Evolutionary conservation across 371 early-diverging fungal species (phyloP).

Genomic region (Circinella umbellata): DNA sequence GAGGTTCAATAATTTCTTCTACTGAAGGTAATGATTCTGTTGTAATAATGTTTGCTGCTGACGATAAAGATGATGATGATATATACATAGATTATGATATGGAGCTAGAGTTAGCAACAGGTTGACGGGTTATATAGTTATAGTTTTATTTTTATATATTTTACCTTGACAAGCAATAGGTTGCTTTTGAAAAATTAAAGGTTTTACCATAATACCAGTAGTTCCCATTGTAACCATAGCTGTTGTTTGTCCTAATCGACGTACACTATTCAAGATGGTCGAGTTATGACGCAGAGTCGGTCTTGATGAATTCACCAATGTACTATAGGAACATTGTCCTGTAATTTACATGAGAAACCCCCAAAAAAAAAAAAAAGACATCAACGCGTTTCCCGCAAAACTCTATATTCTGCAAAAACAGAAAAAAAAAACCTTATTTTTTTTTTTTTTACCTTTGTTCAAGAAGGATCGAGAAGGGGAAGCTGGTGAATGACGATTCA

Average conservation of each 20-base stretch:
- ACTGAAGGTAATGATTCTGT: background rate
- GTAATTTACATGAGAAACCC: background rate
- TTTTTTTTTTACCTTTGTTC: background rate
- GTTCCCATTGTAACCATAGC: constrained; percentile 7
- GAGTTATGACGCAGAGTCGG: background rate
- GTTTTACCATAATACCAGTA: background rate
- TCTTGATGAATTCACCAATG: background rate
- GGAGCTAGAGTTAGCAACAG: no score
- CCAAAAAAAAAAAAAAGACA: background rate
- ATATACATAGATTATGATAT: no score
- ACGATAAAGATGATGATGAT: no score
- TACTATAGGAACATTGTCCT: background rate
- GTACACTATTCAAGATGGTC: background rate
- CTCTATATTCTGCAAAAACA: no score
- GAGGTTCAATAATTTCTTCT: background rate
- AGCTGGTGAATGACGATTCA: background rate
- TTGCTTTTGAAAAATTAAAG: background rate
- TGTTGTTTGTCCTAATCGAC: background rate
- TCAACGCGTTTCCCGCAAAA: no score
- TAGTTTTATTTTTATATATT: background rate
- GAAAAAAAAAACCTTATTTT: no score
- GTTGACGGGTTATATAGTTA: no score
- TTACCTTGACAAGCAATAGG: constrained; percentile 11
- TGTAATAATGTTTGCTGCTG: no score
- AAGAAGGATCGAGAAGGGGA: background rate